These are phyloP conservation scores for Picochlorum costavermella DNA, from an alignment of 139 green algal species.

Conservation along the genomic window DNA sequence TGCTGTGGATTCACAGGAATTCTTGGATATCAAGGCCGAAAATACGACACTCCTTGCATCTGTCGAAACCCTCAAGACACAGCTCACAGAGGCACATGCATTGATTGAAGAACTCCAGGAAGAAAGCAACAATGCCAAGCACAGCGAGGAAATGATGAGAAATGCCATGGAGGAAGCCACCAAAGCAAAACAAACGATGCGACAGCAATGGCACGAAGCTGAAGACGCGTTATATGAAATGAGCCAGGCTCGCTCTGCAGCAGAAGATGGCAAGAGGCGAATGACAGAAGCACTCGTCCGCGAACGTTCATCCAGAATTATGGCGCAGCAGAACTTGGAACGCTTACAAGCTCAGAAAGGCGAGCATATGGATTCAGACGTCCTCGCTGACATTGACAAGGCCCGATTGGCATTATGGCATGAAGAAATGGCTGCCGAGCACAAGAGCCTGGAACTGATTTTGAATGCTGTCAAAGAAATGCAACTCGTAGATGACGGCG, in stretches of 20 bases:
- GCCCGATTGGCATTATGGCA: conserved; percentile 12
- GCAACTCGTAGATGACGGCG: not conserved
- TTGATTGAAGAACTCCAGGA: not conserved
- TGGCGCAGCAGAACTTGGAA: conserved; percentile 26
- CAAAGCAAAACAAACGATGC: conserved; percentile 9
- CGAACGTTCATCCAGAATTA: conserved; percentile 14
- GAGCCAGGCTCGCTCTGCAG: conserved; percentile 5
- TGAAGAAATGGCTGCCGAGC: conserved; percentile 14
- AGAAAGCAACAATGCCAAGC: not conserved
- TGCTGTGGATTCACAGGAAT: not conserved
- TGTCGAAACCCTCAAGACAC: not conserved
- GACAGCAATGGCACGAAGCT: conserved; percentile 5
- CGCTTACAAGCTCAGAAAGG: not conserved
- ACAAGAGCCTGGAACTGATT: conserved; percentile 10
- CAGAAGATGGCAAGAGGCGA: not conserved
- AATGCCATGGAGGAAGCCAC: conserved; percentile 5
- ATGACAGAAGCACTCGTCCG: conserved; percentile 18
- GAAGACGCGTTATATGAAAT: conserved; percentile 18
- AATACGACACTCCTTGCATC: not conserved
- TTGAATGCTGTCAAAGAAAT: conserved; percentile 21
- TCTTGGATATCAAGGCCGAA: not conserved
- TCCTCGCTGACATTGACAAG: not conserved
- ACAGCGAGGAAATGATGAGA: conserved; percentile 1
- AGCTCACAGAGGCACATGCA: not conserved
- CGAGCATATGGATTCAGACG: not conserved